Conservation (phyloP, 306 rosid species). For the Acmispon strigosus region DNA sequence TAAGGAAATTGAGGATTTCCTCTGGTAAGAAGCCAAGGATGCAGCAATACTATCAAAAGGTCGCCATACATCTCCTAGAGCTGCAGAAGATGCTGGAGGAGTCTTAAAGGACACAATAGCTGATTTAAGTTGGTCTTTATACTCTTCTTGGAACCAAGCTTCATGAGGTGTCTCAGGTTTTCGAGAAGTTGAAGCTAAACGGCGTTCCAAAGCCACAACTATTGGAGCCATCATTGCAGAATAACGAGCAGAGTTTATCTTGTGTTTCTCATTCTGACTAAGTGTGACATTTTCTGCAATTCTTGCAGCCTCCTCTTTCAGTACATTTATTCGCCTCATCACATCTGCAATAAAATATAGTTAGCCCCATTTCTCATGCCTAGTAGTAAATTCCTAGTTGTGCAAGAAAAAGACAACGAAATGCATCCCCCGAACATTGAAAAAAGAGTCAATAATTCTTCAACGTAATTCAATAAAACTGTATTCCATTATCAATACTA, state of each 20-base stretch:
- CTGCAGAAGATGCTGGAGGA: constrained; percentile 72
- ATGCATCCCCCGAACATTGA: neutral
- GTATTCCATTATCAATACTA: constrained; percentile 17
- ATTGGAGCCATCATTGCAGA: constrained; percentile 99
- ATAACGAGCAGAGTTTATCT: constrained; percentile 91
- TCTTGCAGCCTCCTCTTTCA: constrained; percentile 91
- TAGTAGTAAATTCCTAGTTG: neutral
- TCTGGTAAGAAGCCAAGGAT: constrained; percentile 86
- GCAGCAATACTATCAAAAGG: constrained; percentile 88
- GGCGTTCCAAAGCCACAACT: constrained; percentile 93
- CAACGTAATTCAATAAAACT: neutral
- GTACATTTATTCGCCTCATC: constrained; percentile 81
- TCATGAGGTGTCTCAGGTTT: constrained; percentile 97
- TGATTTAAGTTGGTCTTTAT: constrained; percentile 61
- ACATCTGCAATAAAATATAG: constrained; percentile 64
- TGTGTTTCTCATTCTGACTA: constrained; percentile 84
- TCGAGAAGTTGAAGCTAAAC: constrained; percentile 88
- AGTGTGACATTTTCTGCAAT: constrained; percentile 89
- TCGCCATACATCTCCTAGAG: constrained; percentile 82
- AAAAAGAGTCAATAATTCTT: neutral
- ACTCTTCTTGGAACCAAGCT: constrained; percentile 89
- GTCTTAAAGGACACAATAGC: constrained; percentile 70
- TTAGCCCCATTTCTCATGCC: constrained; percentile 17
- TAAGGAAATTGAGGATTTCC: constrained; percentile 80
- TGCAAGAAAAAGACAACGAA: constrained; percentile 5